Evolutionary conservation across 2,329 filamentous ascomycete species (phyloP), one percentile per base, ranked within the genome.

Genomic region (Clarireedia monteithiana): DNA sequence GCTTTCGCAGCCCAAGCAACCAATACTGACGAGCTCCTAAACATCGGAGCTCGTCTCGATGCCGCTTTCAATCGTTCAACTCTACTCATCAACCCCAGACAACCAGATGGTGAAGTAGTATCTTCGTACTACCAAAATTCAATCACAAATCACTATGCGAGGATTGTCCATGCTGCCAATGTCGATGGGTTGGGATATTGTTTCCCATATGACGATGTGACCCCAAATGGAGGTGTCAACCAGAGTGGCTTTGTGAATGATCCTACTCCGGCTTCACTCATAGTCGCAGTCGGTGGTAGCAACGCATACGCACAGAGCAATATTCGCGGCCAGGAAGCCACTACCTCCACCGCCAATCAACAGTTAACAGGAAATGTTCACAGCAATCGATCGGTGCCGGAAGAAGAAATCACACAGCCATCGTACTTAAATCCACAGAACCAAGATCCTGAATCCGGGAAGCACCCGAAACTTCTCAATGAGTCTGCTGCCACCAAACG

Each of bases 1-100:
- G 80, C 82, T 0, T 85, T 86, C 61, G 72, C 74, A 69, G 47
- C 60, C 2, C 52, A 60, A 42, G 7, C 54, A 58, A 48, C 58
- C 66, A 23, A 66, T 17, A 64, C 55, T 10, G 58, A 44, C 10
- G 56, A 75, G 65, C 70, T 77, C 67, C 79, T 81, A 58, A 83
- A 84, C 42, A 79, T 91, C 55, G 84, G 84, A 7, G 86, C 89
- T 0, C 78, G 89, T n/a, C 72, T 94, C 14, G 80, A 85, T 0
- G 88, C 89, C 1, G 87, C 85, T 0, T 81, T 92, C 65, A 90
- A 91, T 71, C 79, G 89, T 23, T 84, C 80, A 36, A 91, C 86
- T 10, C 71, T 94, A 58, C 70, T 88, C 50, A 66, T 70, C 20
- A 72, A 79, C 63, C 53, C 68, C n/a, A 63, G 66, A 61, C 82